phyloP scores from a whole-genome alignment of 2,329 filamentous ascomycete genomes.

The Fonsecaea monophora region DNA sequence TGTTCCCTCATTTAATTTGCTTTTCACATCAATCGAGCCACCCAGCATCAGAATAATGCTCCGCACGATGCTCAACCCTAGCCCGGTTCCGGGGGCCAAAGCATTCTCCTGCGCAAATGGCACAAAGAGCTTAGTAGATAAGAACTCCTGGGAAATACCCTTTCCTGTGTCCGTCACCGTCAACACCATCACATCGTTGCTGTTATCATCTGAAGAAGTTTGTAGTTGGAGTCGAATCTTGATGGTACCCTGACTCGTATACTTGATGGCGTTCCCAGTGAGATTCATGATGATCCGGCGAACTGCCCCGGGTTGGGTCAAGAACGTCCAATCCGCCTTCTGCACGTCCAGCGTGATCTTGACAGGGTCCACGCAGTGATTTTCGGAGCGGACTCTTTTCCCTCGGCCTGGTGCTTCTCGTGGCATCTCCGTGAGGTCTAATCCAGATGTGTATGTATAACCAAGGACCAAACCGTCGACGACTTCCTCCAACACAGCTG shows the following conservation, averaged over 20 bases:
- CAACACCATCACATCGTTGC: conserved; percentile 42
- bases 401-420: conserved; percentile 17
- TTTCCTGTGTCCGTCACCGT: conserved; percentile 67
- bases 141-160: conserved; percentile 67
- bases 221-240: conserved; percentile 42
- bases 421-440: conserved; percentile 24
- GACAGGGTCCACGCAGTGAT: conserved; percentile 17
- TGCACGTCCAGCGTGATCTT: conserved; percentile 41
- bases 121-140: conserved; percentile 63
- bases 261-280: conserved; percentile 49
- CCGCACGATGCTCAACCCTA: conserved; percentile 69
- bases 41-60: conserved; percentile 63
- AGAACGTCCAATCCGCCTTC: conserved; percentile 41
- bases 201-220: conserved; percentile 23
- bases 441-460: conserved; percentile 24
- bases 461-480: conserved; percentile 35
- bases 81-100: conserved; percentile 65
- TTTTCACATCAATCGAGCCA: conserved; percentile 62
- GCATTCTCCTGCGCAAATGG: conserved; percentile 69
- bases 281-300: conserved; percentile 49
- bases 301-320: conserved; percentile 40
- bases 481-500: conserved; percentile 32
- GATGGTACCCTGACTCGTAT: conserved; percentile 45
- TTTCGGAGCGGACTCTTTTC: neutral
- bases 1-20: conserved; percentile 31